A percentile compares a stretch with the other conserved stretches of the same genome.
Conservation (phyloP, 768 basidiomycete species). For the Tulasnella sp. region DNA sequence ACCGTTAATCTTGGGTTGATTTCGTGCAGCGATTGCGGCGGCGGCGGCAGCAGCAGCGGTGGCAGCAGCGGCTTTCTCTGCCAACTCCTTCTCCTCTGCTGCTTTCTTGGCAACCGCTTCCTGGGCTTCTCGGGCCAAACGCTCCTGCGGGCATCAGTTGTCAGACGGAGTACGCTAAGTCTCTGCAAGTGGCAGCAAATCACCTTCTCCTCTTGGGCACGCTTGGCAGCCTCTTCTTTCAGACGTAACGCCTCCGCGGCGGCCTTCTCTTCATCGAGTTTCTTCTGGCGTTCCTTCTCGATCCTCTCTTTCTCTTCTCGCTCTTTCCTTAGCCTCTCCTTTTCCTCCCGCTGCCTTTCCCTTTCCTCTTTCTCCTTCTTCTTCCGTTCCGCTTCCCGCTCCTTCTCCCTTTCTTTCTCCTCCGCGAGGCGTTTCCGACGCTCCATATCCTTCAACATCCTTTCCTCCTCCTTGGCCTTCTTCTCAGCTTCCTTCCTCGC, state of each 20-base stretch:
- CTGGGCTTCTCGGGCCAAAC: conserved; percentile 17
- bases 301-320: conserved; percentile 58
- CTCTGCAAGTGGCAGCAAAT: conserved; percentile 1
- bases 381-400: conserved; percentile 58
- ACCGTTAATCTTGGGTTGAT: neutral
- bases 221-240: conserved; percentile 14
- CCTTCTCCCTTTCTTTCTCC: conserved; percentile 43
- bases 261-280: conserved; percentile 23
- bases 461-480: conserved; percentile 73
- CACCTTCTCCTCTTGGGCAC: conserved; percentile 18
- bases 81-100: conserved; percentile 18
- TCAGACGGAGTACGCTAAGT: neutral
- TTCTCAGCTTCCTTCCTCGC: conserved; percentile 75
- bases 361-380: conserved; percentile 39
- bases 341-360: conserved; percentile 38
- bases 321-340: conserved; percentile 34
- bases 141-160: conserved; percentile 2
- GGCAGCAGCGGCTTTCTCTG: conserved; percentile 20
- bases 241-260: conserved; percentile 7
- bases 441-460: conserved; percentile 32
- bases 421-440: conserved; percentile 59
- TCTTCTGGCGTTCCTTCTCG: conserved; percentile 44
- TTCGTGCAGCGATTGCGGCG: conserved; percentile 9
- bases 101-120: conserved; percentile 20
- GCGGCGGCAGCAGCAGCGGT: conserved; percentile 19